Conservation (phyloP, 495 filamentous ascomycete species). For the Staphylotrichum tortipilum region DNA sequence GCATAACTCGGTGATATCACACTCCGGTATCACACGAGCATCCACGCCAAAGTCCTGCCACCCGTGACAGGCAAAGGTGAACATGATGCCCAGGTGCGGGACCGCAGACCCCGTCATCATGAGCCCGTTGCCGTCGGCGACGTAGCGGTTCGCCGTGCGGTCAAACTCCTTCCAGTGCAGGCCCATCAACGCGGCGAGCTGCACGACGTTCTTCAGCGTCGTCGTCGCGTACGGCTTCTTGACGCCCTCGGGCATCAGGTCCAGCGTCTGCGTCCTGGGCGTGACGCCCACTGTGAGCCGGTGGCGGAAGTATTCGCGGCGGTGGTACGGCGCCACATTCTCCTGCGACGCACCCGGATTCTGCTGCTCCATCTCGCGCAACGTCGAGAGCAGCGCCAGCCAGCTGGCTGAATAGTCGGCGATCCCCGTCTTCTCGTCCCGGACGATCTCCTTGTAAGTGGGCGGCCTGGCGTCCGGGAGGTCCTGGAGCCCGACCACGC, state of each 20-base stretch:
- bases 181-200: constrained; percentile 29
- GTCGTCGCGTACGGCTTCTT: constrained; percentile 32
- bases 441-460: not conserved
- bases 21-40: not conserved
- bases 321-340: too few relatives aligned
- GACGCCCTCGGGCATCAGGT: constrained; percentile 8
- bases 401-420: not conserved
- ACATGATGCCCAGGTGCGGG: not conserved
- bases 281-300: too few relatives aligned
- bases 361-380: not conserved
- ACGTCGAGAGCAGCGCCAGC: not conserved
- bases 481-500: too few relatives aligned
- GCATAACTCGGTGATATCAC: not conserved
- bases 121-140: constrained; percentile 31
- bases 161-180: constrained; percentile 32
- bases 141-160: constrained; percentile 21
- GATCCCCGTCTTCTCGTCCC: not conserved
- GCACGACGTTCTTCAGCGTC: constrained; percentile 29
- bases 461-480: not conserved
- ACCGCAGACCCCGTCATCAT: not conserved
- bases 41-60: not conserved
- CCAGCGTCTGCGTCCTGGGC: not conserved
- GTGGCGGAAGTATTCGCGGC: too few relatives aligned
- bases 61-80: not conserved
- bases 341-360: not conserved